phyloP scores from a whole-genome alignment of 768 basidiomycete species.

The Suillus clintonianus region DNA sequence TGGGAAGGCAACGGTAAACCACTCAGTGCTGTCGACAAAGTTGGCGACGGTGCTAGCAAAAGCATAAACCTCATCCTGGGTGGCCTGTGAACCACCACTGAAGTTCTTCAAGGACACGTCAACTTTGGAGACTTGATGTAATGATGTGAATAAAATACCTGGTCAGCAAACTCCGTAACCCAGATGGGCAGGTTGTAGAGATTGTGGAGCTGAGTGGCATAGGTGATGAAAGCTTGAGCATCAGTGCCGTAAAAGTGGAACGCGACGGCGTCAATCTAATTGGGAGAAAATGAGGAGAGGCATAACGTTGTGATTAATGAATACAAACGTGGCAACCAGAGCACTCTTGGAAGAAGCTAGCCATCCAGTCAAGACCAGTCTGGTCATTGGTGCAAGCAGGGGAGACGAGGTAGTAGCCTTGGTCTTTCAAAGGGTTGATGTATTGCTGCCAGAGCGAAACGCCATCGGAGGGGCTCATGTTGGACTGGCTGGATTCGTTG shows the following conservation, averaged over 20 bases:
- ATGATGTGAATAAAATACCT: constrained; percentile 36
- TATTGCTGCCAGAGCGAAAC: constrained; percentile 60
- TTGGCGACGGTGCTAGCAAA: constrained; percentile 49
- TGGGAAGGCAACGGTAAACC: constrained; percentile 45
- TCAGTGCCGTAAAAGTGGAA: constrained; percentile 71
- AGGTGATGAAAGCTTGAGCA: constrained; percentile 49
- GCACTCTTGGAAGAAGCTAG: constrained; percentile 57
- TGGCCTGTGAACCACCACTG: constrained; percentile 45
- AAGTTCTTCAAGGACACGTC: constrained; percentile 48
- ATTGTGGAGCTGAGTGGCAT: constrained; percentile 48
- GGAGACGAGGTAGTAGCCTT: constrained; percentile 60
- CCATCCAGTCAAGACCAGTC: constrained; percentile 64
- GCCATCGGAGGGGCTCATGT: constrained; percentile 53
- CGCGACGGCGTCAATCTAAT: constrained; percentile 56
- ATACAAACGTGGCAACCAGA: constrained; percentile 52
- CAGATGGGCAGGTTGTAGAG: constrained; percentile 48
- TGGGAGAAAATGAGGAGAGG: constrained; percentile 1
- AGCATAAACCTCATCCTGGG: constrained; percentile 38
- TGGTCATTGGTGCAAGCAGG: constrained; percentile 70
- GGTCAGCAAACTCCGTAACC: constrained; percentile 74
- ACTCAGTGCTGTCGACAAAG: constrained; percentile 47
- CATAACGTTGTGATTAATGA: not conserved
- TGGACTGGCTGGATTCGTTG: constrained; percentile 61
- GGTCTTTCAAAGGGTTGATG: constrained; percentile 54
- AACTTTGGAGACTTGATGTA: constrained; percentile 2